These are phyloP conservation scores for Silene coronaria DNA, from an alignment of 179 eudicot species.

Conservation along the genomic window DNA sequence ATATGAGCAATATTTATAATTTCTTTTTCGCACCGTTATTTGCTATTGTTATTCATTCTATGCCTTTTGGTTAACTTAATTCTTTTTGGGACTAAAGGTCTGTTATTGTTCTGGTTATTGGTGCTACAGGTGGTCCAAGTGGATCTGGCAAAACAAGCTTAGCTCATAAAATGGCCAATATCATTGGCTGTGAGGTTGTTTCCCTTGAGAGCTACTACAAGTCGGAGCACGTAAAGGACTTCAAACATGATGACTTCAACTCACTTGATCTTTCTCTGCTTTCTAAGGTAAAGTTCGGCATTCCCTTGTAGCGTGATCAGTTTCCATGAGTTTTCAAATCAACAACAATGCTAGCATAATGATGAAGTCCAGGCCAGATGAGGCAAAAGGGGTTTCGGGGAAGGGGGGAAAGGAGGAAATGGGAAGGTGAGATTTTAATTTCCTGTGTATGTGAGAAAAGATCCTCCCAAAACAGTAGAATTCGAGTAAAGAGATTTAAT, in stretches of 20 bases:
- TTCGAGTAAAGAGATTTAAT: background rate
- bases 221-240: conserved; percentile 92
- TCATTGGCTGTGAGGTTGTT: conserved; percentile 96
- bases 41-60: background rate
- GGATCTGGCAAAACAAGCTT: conserved; percentile 99
- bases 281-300: conserved; percentile 49
- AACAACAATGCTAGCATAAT: background rate
- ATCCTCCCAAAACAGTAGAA: background rate
- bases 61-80: background rate
- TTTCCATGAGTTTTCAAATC: background rate
- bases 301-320: background rate
- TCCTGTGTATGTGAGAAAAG: background rate
- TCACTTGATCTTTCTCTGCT: conserved; percentile 86
- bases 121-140: conserved; percentile 88
- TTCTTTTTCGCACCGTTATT: no score
- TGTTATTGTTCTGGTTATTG: conserved; percentile 8
- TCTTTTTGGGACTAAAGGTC: background rate
- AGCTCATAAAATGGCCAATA: conserved; percentile 99
- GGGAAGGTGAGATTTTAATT: background rate
- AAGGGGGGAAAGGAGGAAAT: background rate
- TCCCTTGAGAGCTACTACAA: conserved; percentile 94
- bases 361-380: background rate
- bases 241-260: conserved; percentile 80
- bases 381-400: background rate
- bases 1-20: conserved; percentile 5